These are phyloP conservation scores for Cercospora sojina DNA, from an alignment of 2,329 filamentous ascomycete genomes.

Conservation along the genomic window DNA sequence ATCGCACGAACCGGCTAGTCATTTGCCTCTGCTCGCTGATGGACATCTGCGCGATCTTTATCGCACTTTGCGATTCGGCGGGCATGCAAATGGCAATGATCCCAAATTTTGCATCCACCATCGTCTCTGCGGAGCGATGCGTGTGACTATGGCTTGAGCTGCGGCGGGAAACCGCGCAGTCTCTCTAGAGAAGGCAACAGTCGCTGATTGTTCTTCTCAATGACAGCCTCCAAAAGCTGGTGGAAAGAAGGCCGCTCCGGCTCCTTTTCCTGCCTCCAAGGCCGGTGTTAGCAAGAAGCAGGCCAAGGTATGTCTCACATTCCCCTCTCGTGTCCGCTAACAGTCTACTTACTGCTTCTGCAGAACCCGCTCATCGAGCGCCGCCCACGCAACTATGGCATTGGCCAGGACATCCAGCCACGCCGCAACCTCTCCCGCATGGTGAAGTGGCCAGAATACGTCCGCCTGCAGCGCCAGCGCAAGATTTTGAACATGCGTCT, in stretches of 20 bases:
- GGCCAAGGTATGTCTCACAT: slow-evolving; percentile 73
- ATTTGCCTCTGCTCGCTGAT: slow-evolving; percentile 31
- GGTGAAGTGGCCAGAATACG: slow-evolving; percentile 99
- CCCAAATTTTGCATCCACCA: slow-evolving; percentile 23
- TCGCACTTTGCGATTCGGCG: slow-evolving; percentile 22
- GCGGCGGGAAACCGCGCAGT: slow-evolving; percentile 49
- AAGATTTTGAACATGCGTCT: slow-evolving; percentile 98
- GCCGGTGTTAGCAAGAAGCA: slow-evolving; percentile 84
- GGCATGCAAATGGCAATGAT: slow-evolving; percentile 28
- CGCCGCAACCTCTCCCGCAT: slow-evolving; percentile 93
- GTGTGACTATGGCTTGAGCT: slow-evolving; percentile 54
- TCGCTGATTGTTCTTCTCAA: slow-evolving; percentile 99
- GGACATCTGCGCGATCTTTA: slow-evolving; percentile 13
- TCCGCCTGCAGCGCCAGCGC: slow-evolving; percentile 91
- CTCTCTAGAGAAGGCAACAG: slow-evolving; percentile 93
- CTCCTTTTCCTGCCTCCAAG: slow-evolving; percentile 94
- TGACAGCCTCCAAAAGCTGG: slow-evolving; percentile 96
- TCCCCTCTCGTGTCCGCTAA: background rate
- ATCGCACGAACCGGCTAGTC: slow-evolving; percentile 19
- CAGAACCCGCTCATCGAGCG: slow-evolving; percentile 99
- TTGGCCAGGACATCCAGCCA: slow-evolving; percentile 98
- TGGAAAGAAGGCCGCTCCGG: slow-evolving; percentile 94
- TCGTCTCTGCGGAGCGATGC: slow-evolving; percentile 29
- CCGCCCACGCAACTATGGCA: slow-evolving; percentile 94
- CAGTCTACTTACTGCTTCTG: slow-evolving; percentile 19